These are phyloP conservation scores for Xylariaceae sp. DNA, from an alignment of 2,329 filamentous ascomycete species.

Conservation along the genomic window DNA sequence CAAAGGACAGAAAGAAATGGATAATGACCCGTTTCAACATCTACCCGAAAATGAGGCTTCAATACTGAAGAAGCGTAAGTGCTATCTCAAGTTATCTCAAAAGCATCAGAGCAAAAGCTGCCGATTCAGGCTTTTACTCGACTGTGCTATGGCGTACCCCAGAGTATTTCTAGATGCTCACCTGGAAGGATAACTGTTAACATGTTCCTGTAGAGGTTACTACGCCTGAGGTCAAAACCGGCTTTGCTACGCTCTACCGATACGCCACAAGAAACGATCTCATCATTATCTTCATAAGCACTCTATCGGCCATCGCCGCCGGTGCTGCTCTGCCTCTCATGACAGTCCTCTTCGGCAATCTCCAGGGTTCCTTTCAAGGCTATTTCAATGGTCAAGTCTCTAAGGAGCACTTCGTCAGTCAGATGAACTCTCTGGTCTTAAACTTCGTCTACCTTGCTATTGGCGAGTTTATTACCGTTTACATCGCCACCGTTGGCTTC, in stretches of 20 bases:
- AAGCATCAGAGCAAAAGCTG: no score
- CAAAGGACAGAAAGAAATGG: constrained; percentile 47
- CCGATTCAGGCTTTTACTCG: not conserved
- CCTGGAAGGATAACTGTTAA: constrained; percentile 8
- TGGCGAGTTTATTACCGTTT: constrained; percentile 78
- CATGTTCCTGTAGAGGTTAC: constrained; percentile 56
- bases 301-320: constrained; percentile 70
- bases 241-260: constrained; percentile 70
- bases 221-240: constrained; percentile 68
- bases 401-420: constrained; percentile 62
- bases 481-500: constrained; percentile 84
- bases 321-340: constrained; percentile 81
- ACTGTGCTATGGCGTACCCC: not conserved
- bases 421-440: constrained; percentile 70
- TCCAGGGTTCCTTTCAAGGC: constrained; percentile 74
- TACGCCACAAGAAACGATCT: constrained; percentile 73
- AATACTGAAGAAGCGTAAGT: constrained; percentile 64
- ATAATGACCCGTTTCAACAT: constrained; percentile 65
- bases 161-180: not conserved
- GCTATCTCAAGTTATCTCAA: not conserved
- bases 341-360: constrained; percentile 80
- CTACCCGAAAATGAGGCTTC: constrained; percentile 70
- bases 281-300: constrained; percentile 66
- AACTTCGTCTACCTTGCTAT: constrained; percentile 89
- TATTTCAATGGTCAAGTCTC: constrained; percentile 60